These are phyloP conservation scores for Dipteronia dyeriana DNA, from an alignment of 345 rosid genomes.

Conservation along the genomic window DNA sequence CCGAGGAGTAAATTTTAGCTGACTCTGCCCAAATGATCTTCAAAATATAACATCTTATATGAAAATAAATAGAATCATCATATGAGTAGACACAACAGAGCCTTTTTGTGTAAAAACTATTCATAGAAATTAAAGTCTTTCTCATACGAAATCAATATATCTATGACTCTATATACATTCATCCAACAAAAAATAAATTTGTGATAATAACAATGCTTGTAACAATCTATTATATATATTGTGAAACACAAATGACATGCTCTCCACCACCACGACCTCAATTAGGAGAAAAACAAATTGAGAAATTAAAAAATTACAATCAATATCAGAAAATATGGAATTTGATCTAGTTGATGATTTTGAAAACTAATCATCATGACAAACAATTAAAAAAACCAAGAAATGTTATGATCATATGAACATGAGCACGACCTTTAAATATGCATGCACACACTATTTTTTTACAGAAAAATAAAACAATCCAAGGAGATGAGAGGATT, in stretches of 20 bases:
- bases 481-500: slow-evolving; percentile 87
- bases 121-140: too few relatives aligned
- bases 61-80: too few relatives aligned
- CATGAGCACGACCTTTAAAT: not conserved
- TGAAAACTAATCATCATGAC: not conserved
- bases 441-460: slow-evolving; percentile 10
- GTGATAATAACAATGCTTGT: too few relatives aligned
- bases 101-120: too few relatives aligned
- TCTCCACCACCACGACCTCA: not conserved
- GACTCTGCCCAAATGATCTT: too few relatives aligned
- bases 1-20: too few relatives aligned
- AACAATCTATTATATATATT: not conserved
- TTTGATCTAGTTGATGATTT: not conserved
- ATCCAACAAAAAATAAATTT: too few relatives aligned
- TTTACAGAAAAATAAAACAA: slow-evolving; percentile 85
- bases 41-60: too few relatives aligned
- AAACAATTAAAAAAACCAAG: not conserved
- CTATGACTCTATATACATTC: too few relatives aligned
- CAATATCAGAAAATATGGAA: not conserved
- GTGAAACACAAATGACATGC: not conserved
- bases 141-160: too few relatives aligned
- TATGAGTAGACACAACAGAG: too few relatives aligned
- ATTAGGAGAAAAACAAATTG: not conserved
- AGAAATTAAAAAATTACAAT: not conserved
- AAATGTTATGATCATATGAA: slow-evolving; percentile 12